Conservation (phyloP, 2,329 filamentous ascomycete species). For the Colletotrichum sp. region DNA sequence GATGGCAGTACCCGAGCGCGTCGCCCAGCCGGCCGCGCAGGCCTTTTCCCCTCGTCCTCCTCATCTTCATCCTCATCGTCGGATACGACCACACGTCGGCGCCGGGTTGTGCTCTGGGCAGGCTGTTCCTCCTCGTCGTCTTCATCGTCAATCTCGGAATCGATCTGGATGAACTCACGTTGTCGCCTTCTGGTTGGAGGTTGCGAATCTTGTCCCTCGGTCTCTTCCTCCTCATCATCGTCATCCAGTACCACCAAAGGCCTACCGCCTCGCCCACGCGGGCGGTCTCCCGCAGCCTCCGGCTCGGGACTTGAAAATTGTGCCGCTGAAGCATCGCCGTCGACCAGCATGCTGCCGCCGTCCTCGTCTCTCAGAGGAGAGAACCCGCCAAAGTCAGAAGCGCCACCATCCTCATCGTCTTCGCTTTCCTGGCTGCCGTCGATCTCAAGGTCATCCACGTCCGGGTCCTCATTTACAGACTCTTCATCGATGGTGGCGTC, state of each 20-base stretch:
- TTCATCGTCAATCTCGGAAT: slow-evolving; percentile 10
- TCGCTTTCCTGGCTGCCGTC: slow-evolving; percentile 18
- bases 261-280: slow-evolving; percentile 23
- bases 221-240: slow-evolving; percentile 20
- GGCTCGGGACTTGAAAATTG: slow-evolving; percentile 36
- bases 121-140: not conserved
- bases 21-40: not conserved
- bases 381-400: slow-evolving; percentile 5
- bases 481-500: slow-evolving; percentile 34
- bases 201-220: not conserved
- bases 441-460: slow-evolving; percentile 8
- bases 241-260: slow-evolving; percentile 32
- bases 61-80: slow-evolving; percentile 26
- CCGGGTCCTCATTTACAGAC: slow-evolving; percentile 2
- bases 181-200: not conserved
- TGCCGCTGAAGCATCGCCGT: slow-evolving; percentile 11
- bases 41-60: not conserved
- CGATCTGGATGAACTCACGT: not conserved
- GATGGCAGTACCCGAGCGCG: slow-evolving; percentile 1
- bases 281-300: slow-evolving; percentile 8
- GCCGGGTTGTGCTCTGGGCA: slow-evolving; percentile 19
- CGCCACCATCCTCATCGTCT: slow-evolving; percentile 27
- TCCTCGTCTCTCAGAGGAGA: slow-evolving; percentile 15
- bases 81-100: slow-evolving; percentile 15
- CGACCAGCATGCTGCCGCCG: slow-evolving; percentile 7